phyloP scores from a whole-genome alignment of 2,329 filamentous ascomycete species.

The Juglanconis oblonga region DNA sequence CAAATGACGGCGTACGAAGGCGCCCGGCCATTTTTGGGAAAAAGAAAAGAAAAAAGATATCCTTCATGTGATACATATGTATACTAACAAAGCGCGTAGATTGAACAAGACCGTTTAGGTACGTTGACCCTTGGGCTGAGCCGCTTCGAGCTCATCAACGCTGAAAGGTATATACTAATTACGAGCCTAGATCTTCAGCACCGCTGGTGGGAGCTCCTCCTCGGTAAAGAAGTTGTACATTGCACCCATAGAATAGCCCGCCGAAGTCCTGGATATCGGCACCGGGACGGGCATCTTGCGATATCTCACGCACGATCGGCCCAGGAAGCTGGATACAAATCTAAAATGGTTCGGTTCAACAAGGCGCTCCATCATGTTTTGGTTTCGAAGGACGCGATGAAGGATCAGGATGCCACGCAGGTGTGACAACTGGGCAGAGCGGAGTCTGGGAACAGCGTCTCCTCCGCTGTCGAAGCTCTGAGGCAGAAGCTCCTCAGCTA shows the following conservation, averaged over 20 bases:
- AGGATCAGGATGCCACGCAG: too few relatives aligned
- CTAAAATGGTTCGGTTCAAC: too few relatives aligned
- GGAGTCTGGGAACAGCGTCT: too few relatives aligned
- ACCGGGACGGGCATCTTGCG: constrained; percentile 8
- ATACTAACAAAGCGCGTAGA: neutral
- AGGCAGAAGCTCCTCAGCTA: too few relatives aligned
- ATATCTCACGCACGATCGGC: too few relatives aligned
- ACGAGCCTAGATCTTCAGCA: constrained; percentile 4
- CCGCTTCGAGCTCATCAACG: too few relatives aligned
- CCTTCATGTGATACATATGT: neutral
- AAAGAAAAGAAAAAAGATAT: neutral
- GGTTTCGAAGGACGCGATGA: too few relatives aligned
- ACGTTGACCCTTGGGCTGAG: neutral
- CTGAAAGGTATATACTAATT: neutral
- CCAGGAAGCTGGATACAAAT: too few relatives aligned
- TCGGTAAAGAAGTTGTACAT: neutral
- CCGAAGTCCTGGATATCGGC: constrained; percentile 8
- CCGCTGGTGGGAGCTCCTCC: constrained; percentile 3
- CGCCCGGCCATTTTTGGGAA: neutral
- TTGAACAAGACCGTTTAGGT: constrained; percentile 11
- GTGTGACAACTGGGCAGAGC: too few relatives aligned
- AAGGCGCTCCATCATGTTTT: too few relatives aligned
- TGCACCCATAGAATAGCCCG: neutral
- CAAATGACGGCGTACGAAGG: constrained; percentile 5
- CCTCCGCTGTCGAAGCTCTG: too few relatives aligned